Percentiles rank a stretch among this genome's conserved stretches.
These are phyloP conservation scores for Boletus barrowsii DNA, from an alignment of 768 basidiomycete genomes.

Conservation along the genomic window DNA sequence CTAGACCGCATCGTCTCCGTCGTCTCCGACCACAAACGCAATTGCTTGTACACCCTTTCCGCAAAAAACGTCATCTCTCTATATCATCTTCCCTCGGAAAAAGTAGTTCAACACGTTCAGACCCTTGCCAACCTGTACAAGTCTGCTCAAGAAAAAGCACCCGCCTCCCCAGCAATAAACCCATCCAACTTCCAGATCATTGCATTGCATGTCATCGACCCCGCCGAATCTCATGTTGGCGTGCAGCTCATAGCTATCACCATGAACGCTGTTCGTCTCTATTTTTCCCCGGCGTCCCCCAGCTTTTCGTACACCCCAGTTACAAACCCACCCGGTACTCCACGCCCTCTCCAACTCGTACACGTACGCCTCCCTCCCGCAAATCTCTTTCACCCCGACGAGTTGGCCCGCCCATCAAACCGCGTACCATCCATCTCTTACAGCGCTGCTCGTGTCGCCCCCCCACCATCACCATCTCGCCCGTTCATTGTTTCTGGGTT, in stretches of 20 bases:
- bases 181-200: constrained; percentile 69
- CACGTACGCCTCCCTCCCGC: constrained; percentile 80
- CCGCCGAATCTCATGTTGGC: constrained; percentile 62
- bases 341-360: constrained; percentile 54
- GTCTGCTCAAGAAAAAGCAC: constrained; percentile 75
- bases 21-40: constrained; percentile 62
- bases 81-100: constrained; percentile 62
- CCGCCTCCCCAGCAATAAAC: constrained; percentile 69
- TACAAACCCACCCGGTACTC: constrained; percentile 25
- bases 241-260: constrained; percentile 82
- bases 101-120: constrained; percentile 67
- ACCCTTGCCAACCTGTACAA: constrained; percentile 74
- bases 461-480: constrained; percentile 45
- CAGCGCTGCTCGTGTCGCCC: constrained; percentile 40
- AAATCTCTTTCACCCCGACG: constrained; percentile 75
- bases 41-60: constrained; percentile 77
- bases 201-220: constrained; percentile 64
- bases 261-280: constrained; percentile 77
- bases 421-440: constrained; percentile 44
- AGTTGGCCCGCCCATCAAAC: constrained; percentile 52
- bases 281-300: constrained; percentile 60
- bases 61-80: constrained; percentile 62
- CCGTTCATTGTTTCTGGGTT: constrained; percentile 59
- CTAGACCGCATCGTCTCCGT: constrained; percentile 71
- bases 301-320: constrained; percentile 47